phyloP scores from a whole-genome alignment of 2,329 filamentous ascomycete genomes.

The Huntiella abstrusa region DNA sequence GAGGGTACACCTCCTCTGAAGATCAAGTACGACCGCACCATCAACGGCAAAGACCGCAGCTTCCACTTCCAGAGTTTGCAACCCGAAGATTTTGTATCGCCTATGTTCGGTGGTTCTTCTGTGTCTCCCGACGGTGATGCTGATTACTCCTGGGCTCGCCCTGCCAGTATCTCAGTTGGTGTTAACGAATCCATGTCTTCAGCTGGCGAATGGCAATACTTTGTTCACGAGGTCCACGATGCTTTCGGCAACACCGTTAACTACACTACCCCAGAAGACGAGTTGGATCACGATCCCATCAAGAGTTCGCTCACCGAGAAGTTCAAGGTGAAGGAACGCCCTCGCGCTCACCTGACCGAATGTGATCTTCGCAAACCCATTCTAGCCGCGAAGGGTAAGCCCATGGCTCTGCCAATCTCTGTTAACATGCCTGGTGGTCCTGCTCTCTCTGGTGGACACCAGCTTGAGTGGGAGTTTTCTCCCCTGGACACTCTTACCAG shows the following conservation, averaged over 20 bases:
- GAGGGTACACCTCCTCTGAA: conserved; percentile 79
- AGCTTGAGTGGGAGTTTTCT: conserved; percentile 65
- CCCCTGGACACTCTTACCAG: conserved; percentile 49
- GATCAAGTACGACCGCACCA: conserved; percentile 75
- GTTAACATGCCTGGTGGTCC: conserved; percentile 34
- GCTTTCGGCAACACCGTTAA: conserved; percentile 71
- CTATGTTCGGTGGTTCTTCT: conserved; percentile 44
- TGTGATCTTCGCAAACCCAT: conserved; percentile 69
- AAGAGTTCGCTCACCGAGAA: conserved; percentile 49
- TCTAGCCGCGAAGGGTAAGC: conserved; percentile 60
- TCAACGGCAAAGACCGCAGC: conserved; percentile 67
- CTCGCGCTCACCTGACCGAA: conserved; percentile 48
- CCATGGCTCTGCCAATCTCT: conserved; percentile 46
- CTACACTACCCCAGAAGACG: conserved; percentile 48
- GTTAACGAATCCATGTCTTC: conserved; percentile 76
- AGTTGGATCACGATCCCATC: conserved; percentile 44
- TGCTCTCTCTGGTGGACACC: conserved; percentile 47
- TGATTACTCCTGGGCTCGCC: conserved; percentile 57
- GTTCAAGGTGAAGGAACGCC: conserved; percentile 75
- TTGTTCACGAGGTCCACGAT: conserved; percentile 81
- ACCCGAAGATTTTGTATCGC: conserved; percentile 67
- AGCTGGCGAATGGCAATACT: conserved; percentile 72
- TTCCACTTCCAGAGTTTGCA: conserved; percentile 89
- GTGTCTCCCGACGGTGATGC: conserved; percentile 40
- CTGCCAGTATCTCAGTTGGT: conserved; percentile 57